Conservation (phyloP, 2,329 filamentous ascomycete species). For the Aureobasidium mangrovei region DNA sequence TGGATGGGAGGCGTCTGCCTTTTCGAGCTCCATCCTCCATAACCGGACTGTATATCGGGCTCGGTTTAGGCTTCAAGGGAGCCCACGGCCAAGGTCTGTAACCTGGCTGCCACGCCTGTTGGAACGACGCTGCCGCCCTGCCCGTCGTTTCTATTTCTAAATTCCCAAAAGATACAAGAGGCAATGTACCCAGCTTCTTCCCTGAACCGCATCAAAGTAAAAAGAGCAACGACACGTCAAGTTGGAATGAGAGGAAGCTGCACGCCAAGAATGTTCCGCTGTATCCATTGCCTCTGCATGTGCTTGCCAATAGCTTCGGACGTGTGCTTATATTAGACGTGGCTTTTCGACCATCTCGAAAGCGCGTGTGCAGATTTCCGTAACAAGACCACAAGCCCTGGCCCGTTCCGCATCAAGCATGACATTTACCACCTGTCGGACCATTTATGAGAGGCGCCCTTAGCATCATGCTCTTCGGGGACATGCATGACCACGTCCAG, state of each 20-base stretch:
- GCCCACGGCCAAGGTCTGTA: background rate
- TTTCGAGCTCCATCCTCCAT: background rate
- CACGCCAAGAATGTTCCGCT: background rate
- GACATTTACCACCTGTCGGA: too few species aligned
- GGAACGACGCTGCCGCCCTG: background rate
- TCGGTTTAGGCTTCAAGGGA: background rate
- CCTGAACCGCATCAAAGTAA: too few species aligned
- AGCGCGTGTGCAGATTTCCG: too few species aligned
- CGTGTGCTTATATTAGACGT: constrained; percentile 8
- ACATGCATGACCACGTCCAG: too few species aligned
- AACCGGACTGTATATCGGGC: background rate
- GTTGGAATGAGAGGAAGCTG: background rate
- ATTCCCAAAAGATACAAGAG: background rate
- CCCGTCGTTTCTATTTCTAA: background rate
- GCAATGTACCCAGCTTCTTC: background rate
- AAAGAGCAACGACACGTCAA: background rate
- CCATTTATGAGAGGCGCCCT: too few species aligned
- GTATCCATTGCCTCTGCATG: background rate
- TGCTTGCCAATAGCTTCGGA: constrained; percentile 11
- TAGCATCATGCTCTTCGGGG: too few species aligned
- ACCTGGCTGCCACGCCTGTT: background rate
- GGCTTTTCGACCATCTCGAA: background rate
- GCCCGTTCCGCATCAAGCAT: too few species aligned
- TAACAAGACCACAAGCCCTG: too few species aligned
- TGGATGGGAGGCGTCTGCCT: background rate